Base-by-base conservation (phyloP, 2,329 filamentous ascomycete species). In the Cordyceps cateniannulata region DNA sequence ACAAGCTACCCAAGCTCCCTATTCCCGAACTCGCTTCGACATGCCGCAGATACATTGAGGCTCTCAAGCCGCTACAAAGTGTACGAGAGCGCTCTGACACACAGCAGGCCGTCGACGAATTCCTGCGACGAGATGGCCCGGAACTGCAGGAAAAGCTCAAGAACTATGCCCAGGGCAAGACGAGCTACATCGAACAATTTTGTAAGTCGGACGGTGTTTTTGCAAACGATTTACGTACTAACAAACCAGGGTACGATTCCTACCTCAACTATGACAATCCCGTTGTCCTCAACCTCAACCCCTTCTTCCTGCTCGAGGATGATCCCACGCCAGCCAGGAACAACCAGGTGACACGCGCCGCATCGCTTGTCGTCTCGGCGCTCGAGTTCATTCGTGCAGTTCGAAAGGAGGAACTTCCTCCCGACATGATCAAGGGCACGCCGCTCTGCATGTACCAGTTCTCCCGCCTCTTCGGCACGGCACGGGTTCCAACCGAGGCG, bases 391-490 rank as follows among this genome's bases (percentile, higher is more conserved):
- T 98, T 27, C 84, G 95, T 63, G 95, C 95, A 2, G 92, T 99
- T 2, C 85, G 93, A 40, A 91, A 89, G 67, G 95, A 98, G 73
- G 95, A 99, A 71, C 81, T 99, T 9, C 89, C 91, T 1, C 93
- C 95, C 0, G 95, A 99, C 74, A 92, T 82, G 1, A 76, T 97
- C 63, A 89, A 88, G 67, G 91, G 91, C 22, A 88, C 86, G 24
- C 92, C 95, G 0, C 81, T 99, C 20, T 95, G 91, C 80, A 99
- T 99, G 95, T 96, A 97, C 73, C 95, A 99, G 73, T 98, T 96
- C 76, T 96, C 93, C 0, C 85, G 93, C 20, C 80, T 99, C 29
- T 99, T 99, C 69, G 95, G 95, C 56, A 98, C 95, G 1, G 93
- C 95, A 50, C 86, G 95, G 66, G 90, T 99, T 9, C 95, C 95